phyloP scores from a whole-genome alignment of 2,329 filamentous ascomycete species.

The Hortaea werneckii region DNA sequence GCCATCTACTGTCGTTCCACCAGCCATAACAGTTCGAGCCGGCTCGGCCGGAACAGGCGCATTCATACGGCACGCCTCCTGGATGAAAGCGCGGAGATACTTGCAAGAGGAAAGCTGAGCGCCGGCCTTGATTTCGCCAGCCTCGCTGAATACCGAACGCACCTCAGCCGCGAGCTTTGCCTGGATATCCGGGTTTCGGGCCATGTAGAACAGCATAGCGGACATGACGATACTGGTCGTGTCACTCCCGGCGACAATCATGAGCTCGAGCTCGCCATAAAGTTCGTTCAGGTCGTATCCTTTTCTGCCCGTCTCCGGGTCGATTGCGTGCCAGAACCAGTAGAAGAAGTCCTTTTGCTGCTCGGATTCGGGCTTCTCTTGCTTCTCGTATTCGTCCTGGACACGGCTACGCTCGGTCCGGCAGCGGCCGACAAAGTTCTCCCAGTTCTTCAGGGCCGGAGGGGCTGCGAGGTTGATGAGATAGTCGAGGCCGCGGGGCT shows the following conservation, averaged over 20 bases:
- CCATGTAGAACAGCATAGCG: slow-evolving; percentile 29
- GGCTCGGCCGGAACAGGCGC: slow-evolving; percentile 31
- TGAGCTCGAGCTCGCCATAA: slow-evolving; percentile 18
- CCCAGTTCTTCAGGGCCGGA: slow-evolving; percentile 34
- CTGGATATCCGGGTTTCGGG: slow-evolving; percentile 20
- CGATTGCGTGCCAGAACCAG: slow-evolving; percentile 15
- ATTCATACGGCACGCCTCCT: slow-evolving; percentile 38
- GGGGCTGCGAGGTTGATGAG: too few relatives aligned
- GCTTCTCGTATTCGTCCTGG: too few relatives aligned
- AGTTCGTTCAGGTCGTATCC: slow-evolving; percentile 19
- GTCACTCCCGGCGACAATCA: slow-evolving; percentile 25
- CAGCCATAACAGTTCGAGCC: slow-evolving; percentile 24
- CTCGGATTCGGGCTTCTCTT: slow-evolving; percentile 14
- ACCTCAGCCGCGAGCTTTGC: slow-evolving; percentile 21
- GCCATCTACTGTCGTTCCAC: slow-evolving; percentile 23
- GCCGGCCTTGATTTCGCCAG: slow-evolving; percentile 37
- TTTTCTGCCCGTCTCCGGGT: slow-evolving; percentile 22
- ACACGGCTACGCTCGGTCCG: slow-evolving; percentile 17
- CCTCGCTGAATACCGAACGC: slow-evolving; percentile 37
- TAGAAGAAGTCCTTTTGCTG: slow-evolving; percentile 13
- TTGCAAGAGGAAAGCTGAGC: slow-evolving; percentile 24
- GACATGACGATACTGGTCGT: slow-evolving; percentile 27
- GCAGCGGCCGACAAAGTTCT: slow-evolving; percentile 35
- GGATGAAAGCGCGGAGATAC: slow-evolving; percentile 38
- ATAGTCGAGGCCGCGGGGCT: too few relatives aligned